A percentile compares a stretch with the other conserved stretches of the same genome.
These are phyloP conservation scores for Paramecium primaurelia DNA, from an alignment of 73 alveolate genomes.

Conservation along the genomic window DNA sequence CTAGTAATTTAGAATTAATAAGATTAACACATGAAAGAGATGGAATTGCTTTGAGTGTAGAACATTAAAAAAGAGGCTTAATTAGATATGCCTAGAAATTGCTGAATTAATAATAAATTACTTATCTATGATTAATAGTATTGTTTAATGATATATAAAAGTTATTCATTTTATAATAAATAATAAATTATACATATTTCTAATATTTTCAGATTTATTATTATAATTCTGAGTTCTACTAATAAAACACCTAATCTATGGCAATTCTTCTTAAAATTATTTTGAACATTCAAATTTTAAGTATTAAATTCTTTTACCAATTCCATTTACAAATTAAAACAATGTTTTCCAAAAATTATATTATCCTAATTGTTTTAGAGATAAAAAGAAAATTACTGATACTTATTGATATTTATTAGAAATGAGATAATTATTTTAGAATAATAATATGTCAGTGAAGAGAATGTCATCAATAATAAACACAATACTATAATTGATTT, in stretches of 20 bases:
- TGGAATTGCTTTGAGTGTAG: neutral
- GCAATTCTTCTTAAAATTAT: too few species aligned
- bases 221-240: too few species aligned
- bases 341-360: too few species aligned
- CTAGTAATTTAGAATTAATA: neutral
- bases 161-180: neutral
- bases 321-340: too few species aligned
- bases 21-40: neutral
- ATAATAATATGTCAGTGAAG: neutral
- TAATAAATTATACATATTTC: neutral
- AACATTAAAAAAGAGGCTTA: neutral
- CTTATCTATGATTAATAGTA: neutral
- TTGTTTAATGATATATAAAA: neutral
- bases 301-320: too few species aligned
- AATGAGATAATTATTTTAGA: too few species aligned
- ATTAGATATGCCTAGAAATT: neutral
- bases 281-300: too few species aligned
- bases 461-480: neutral
- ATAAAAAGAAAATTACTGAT: too few species aligned
- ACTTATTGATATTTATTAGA: too few species aligned
- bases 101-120: neutral
- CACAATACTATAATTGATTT: neutral
- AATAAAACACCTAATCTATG: too few species aligned
- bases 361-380: too few species aligned
- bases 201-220: too few species aligned